These are phyloP conservation scores for Apiospora arundinis DNA, from an alignment of 2,329 filamentous ascomycete genomes.

Conservation along the genomic window DNA sequence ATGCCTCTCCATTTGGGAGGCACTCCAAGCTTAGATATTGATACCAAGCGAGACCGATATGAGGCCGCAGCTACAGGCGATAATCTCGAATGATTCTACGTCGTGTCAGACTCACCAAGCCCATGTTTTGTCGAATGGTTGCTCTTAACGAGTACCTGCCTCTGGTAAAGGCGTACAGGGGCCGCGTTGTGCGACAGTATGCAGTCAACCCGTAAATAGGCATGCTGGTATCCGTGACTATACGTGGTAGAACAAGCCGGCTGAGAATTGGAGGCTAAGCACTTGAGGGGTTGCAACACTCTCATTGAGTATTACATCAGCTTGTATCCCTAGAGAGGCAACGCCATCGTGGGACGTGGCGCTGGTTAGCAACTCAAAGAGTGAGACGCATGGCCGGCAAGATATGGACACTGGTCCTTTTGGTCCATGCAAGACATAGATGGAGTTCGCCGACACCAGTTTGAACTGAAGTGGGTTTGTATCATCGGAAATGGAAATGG, in stretches of 20 bases:
- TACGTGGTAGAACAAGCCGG: not conserved
- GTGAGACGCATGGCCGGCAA: not conserved
- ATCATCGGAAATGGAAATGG: conserved; percentile 8
- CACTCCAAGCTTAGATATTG: not conserved
- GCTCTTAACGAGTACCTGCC: not conserved
- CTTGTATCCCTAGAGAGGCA: conserved; percentile 6
- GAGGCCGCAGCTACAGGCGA: not conserved
- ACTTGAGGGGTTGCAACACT: not conserved
- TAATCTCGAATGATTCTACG: not conserved
- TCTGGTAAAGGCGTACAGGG: not conserved
- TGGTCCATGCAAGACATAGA: conserved; percentile 10
- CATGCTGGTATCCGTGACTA: not conserved
- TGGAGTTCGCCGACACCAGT: not conserved
- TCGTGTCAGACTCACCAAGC: not conserved
- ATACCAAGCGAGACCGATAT: not conserved
- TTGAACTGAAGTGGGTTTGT: conserved; percentile 1
- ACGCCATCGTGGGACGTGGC: not conserved
- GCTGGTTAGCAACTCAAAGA: not conserved
- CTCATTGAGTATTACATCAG: conserved; percentile 5
- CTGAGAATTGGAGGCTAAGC: not conserved
- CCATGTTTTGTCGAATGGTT: not conserved
- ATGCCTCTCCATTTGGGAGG: not conserved
- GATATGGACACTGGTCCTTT: conserved; percentile 5
- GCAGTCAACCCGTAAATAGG: conserved; percentile 8
- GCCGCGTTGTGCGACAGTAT: not conserved